These are phyloP conservation scores for Elaeagnus macrophylla DNA, from an alignment of 306 rosid species.

Conservation along the genomic window DNA sequence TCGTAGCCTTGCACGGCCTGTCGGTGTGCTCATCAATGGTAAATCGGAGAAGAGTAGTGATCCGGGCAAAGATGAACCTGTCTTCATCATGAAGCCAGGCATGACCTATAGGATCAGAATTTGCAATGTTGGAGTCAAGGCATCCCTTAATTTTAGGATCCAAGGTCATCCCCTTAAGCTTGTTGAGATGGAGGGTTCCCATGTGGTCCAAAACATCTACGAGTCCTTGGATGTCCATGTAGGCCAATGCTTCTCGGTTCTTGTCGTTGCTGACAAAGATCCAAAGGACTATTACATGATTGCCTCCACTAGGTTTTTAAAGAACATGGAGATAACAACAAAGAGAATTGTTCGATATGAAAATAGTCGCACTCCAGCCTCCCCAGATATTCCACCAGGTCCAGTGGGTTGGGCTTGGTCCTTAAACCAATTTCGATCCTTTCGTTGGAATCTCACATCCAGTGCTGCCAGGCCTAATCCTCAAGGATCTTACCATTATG, in stretches of 20 bases:
- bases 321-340: conserved; percentile 15
- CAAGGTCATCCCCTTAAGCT: conserved; percentile 59
- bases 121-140: conserved; percentile 69
- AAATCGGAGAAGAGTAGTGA: conserved; percentile 38
- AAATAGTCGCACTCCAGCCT: conserved; percentile 44
- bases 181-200: conserved; percentile 88
- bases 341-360: conserved; percentile 51
- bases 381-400: conserved; percentile 39
- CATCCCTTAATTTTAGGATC: conserved; percentile 60
- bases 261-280: conserved; percentile 54
- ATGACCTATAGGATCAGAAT: conserved; percentile 69
- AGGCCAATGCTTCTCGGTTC: conserved; percentile 54
- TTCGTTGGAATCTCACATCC: conserved; percentile 80
- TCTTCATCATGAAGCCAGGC: conserved; percentile 62
- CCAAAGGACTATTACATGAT: conserved; percentile 68
- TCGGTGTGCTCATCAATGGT: conserved; percentile 65
- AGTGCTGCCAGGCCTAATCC: conserved; percentile 97
- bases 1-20: conserved; percentile 43
- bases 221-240: conserved; percentile 69
- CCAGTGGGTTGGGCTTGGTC: conserved; percentile 93
- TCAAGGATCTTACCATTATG: conserved; percentile 81
- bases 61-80: conserved; percentile 44
- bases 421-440: conserved; percentile 69
- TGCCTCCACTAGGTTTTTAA: conserved; percentile 64
- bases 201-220: conserved; percentile 54